A percentile compares a stretch with the other conserved stretches of the same genome.
Conservation (phyloP, 257 asterid species). For the Nicotiana otophora region DNA sequence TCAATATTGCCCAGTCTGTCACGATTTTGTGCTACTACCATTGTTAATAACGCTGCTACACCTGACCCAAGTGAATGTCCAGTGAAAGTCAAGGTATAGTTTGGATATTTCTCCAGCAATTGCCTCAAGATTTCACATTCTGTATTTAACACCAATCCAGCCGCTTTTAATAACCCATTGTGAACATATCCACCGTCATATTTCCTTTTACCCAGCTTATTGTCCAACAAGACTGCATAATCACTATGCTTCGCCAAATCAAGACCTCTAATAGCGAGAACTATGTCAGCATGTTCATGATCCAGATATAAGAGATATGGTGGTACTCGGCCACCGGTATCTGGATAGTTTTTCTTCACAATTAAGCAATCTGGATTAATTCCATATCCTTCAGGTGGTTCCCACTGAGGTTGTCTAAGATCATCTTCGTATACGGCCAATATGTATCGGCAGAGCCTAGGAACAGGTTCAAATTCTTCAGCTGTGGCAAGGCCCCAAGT, state of each 20-base stretch:
- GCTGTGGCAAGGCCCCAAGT: constrained; percentile 57
- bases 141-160: constrained; percentile 54
- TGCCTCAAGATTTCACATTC: constrained; percentile 60
- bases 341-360: constrained; percentile 45
- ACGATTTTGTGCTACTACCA: constrained; percentile 57
- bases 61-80: constrained; percentile 92
- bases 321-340: constrained; percentile 53
- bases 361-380: constrained; percentile 50
- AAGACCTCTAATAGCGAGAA: constrained; percentile 84
- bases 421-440: constrained; percentile 69
- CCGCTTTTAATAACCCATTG: constrained; percentile 74
- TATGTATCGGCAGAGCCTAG: constrained; percentile 75
- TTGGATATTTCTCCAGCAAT: constrained; percentile 50
- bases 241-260: constrained; percentile 81
- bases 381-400: constrained; percentile 71
- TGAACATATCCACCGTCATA: constrained; percentile 85
- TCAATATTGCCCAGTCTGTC: constrained; percentile 60
- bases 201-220: constrained; percentile 62
- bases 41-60: constrained; percentile 67
- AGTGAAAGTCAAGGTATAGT: constrained; percentile 63
- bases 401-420: constrained; percentile 49
- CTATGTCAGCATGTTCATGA: constrained; percentile 68
- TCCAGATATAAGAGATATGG: constrained; percentile 73
- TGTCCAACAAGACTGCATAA: constrained; percentile 68
- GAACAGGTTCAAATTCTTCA: constrained; percentile 74